Base-by-base conservation (phyloP, 2,329 filamentous ascomycete species). In the Hawksworthiomyces lignivorus region DNA sequence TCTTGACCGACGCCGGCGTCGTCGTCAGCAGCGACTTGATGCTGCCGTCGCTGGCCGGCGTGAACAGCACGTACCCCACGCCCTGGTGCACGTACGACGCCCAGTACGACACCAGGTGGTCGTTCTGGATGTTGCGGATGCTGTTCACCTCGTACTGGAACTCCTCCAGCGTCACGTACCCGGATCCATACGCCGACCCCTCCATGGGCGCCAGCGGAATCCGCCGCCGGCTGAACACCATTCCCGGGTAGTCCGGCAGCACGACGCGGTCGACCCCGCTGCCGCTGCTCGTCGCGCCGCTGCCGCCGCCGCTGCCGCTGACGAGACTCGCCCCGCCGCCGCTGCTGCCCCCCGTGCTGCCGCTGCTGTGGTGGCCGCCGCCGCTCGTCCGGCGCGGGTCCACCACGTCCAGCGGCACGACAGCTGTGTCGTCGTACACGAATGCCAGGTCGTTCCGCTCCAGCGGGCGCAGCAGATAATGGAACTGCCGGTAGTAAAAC, bases 401-500 rank as follows among this genome's bases (percentile, higher is more conserved):
- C 43, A 80, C 69, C 36, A 79, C 65, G 47, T 85, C 80, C 44
- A 87, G 62, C 2, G 84, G 83, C 7, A 87, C 75, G 24, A 84
- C 66, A 53, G 87, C 84, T 34, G 75, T 73, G 27, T 82, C 73
- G 15, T 72, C 70, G 59, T 85, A 87, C 45, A 75, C 68, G 39
- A 76, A 60, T 7, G 42, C 22, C 52, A 86, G 78, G 11, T 72
- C 65, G 18, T 77, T 81, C 37, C 73, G 68, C 34, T 71, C 68
- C 5, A 87, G 59, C 27, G 77, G 73, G 45, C 75, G 73, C 18
- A 87, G 62, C n/a, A 87, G 63, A 52, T 84, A 88, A 31, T 73
- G 66, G 51, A 82, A 87, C 54, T 89, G 84, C 29, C 75, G 76
- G 32, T 76, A 68, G 56, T 80, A 84, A 56, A 88, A 87, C 50